phyloP scores from a whole-genome alignment of 1,284 basidiomycete species.

The Boletellus dicymbophilus region DNA sequence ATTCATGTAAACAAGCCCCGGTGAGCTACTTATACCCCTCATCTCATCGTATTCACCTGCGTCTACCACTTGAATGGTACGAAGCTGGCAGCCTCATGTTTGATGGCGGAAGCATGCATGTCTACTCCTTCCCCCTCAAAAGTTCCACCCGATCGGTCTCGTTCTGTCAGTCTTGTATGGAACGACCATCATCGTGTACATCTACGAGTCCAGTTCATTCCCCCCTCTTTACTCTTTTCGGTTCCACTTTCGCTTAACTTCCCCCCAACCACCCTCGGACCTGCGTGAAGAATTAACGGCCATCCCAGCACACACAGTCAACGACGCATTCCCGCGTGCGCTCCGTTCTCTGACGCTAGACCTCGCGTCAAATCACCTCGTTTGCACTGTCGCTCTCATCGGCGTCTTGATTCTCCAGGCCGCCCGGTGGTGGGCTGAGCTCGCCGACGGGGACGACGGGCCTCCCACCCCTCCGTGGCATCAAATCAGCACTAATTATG shows the following conservation, averaged over 20 bases:
- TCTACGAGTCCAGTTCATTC: too few species aligned
- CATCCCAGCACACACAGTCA: too few species aligned
- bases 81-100: constrained; percentile 84
- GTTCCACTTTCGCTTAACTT: constrained; percentile 2
- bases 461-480: constrained; percentile 26
- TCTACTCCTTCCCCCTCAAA: too few species aligned
- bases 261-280: too few species aligned
- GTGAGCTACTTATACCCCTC: too few species aligned
- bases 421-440: constrained; percentile 79
- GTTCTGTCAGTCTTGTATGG: too few species aligned
- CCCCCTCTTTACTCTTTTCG: constrained; percentile 61
- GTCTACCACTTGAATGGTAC: too few species aligned
- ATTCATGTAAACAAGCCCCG: too few species aligned
- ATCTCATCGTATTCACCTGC: too few species aligned
- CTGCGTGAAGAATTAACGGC: too few species aligned
- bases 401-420: constrained; percentile 79
- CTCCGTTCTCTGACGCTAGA: constrained; percentile 66
- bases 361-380: constrained; percentile 77
- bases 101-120: constrained; percentile 83
- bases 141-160: too few species aligned
- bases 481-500: constrained; percentile 13
- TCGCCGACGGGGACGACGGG: constrained; percentile 52
- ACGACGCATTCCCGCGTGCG: constrained; percentile 54
- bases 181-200: too few species aligned
- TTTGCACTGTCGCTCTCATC: constrained; percentile 81